Conservation (phyloP, 2,329 filamentous ascomycete species). For the Teratosphaeria zuluensis region DNA sequence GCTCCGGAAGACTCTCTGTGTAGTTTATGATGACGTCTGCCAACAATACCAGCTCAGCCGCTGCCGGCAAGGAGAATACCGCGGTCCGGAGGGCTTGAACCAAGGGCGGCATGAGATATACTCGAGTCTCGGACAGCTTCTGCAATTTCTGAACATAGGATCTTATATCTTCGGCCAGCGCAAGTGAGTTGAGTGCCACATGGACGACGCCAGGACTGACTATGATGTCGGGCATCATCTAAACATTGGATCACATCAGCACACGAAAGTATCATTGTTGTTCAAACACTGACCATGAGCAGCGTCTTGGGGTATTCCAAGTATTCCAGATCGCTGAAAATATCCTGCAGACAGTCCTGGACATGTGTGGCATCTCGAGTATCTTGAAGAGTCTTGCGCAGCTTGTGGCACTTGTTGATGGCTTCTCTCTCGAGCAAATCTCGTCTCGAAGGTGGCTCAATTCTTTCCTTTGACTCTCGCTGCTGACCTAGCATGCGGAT, state of each 20-base stretch:
- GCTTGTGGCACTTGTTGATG: slow-evolving; percentile 12
- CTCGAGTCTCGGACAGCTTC: slow-evolving; percentile 16
- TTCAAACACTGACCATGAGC: slow-evolving; percentile 8
- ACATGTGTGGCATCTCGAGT: not conserved
- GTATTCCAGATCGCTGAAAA: slow-evolving; percentile 41
- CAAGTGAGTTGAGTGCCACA: slow-evolving; percentile 17
- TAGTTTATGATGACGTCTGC: slow-evolving; percentile 32
- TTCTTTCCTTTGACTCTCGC: not conserved
- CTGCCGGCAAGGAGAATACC: slow-evolving; percentile 16
- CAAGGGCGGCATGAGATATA: slow-evolving; percentile 23
- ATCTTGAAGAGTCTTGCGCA: slow-evolving; percentile 2
- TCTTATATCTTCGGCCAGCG: not conserved
- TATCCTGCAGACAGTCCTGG: slow-evolving; percentile 16
- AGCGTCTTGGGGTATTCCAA: slow-evolving; percentile 37
- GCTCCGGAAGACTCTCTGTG: slow-evolving; percentile 31
- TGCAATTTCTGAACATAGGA: slow-evolving; percentile 6
- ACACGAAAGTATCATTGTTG: not conserved
- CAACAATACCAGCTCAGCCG: slow-evolving; percentile 26
- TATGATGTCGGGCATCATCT: slow-evolving; percentile 28
- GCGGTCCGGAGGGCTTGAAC: slow-evolving; percentile 15
- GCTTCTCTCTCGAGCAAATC: slow-evolving; percentile 15
- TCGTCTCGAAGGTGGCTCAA: slow-evolving; percentile 14
- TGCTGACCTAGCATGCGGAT: slow-evolving; percentile 16
- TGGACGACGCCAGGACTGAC: slow-evolving; percentile 24
- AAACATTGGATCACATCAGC: not conserved